A percentile compares a stretch with the other conserved stretches of the same genome.
Evolutionary conservation across 768 basidiomycete species (phyloP).

Genomic region (Collybia nuda): DNA sequence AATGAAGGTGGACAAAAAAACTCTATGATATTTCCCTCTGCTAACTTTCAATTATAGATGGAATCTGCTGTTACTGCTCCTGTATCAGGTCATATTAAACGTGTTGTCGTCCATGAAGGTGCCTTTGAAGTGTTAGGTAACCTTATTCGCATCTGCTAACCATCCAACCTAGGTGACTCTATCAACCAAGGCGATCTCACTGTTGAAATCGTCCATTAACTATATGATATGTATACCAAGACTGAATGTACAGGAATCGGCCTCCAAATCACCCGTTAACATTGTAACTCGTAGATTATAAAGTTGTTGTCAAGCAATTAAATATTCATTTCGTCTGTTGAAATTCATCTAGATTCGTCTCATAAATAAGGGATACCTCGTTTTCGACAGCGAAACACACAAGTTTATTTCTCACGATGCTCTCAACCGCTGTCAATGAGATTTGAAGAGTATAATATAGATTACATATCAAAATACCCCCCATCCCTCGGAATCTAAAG

Average conservation of each 20-base stretch:
- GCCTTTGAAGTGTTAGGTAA: slow-evolving; percentile 14
- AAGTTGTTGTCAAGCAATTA: neutral
- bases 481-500: too few relatives aligned
- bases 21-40: slow-evolving; percentile 1
- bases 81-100: slow-evolving; percentile 94
- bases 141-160: neutral
- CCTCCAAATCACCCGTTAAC: neutral
- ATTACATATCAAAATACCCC: too few relatives aligned
- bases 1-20: slow-evolving; percentile 74
- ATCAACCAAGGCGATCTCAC: slow-evolving; percentile 92
- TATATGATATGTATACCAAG: slow-evolving; percentile 2
- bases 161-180: slow-evolving; percentile 69
- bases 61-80: slow-evolving; percentile 96
- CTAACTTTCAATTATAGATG: slow-evolving; percentile 62
- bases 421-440: too few relatives aligned
- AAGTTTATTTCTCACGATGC: too few relatives aligned
- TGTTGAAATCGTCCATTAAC: slow-evolving; percentile 71
- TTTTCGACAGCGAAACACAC: too few relatives aligned
- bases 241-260: slow-evolving; percentile 1
- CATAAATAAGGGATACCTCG: too few relatives aligned
- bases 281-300: slow-evolving; percentile 5
- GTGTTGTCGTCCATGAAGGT: slow-evolving; percentile 90
- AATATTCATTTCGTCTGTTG: too few relatives aligned
- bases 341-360: too few relatives aligned
- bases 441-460: too few relatives aligned